A percentile compares a stretch with the other conserved stretches of the same genome.
Conservation (phyloP, 768 basidiomycete species). For the Lactarius vividus region DNA sequence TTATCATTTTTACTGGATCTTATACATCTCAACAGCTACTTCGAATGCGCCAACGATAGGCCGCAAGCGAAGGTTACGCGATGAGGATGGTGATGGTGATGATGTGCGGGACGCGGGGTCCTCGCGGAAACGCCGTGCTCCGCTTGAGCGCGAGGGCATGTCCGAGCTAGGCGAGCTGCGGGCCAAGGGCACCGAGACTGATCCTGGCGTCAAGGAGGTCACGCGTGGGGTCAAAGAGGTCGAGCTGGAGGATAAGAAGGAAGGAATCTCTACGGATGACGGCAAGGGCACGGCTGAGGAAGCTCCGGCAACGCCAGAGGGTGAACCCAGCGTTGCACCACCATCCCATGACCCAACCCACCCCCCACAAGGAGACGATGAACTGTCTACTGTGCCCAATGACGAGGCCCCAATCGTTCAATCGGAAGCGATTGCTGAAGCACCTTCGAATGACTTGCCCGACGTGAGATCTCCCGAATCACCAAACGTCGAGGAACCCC, state of each 20-base stretch:
- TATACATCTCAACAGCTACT: slow-evolving; percentile 47
- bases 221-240: slow-evolving; percentile 69
- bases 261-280: slow-evolving; percentile 7
- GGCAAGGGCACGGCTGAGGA: slow-evolving; percentile 4
- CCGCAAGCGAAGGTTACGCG: slow-evolving; percentile 58
- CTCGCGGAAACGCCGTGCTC: slow-evolving; percentile 26
- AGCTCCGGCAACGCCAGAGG: neutral
- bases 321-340: neutral
- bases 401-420: slow-evolving; percentile 9
- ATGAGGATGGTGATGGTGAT: slow-evolving; percentile 38
- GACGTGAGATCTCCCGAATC: slow-evolving; percentile 1
- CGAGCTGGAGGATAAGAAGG: slow-evolving; percentile 48
- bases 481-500: neutral
- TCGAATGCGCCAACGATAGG: slow-evolving; percentile 70
- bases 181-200: slow-evolving; percentile 40
- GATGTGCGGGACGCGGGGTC: slow-evolving; percentile 30
- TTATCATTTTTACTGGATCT: slow-evolving; percentile 18
- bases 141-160: slow-evolving; percentile 24
- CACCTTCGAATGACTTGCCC: slow-evolving; percentile 2
- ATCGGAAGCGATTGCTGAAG: slow-evolving; percentile 12
- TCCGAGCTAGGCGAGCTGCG: slow-evolving; percentile 31
- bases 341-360: slow-evolving; percentile 10
- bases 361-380: slow-evolving; percentile 6
- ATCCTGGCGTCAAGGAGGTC: slow-evolving; percentile 61
- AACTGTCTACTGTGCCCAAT: slow-evolving; percentile 7